Evolutionary conservation across 495 filamentous ascomycete genomes (phyloP), one percentile per base, ranked within the genome.

Genomic region (Penicillium chermesinum): DNA sequence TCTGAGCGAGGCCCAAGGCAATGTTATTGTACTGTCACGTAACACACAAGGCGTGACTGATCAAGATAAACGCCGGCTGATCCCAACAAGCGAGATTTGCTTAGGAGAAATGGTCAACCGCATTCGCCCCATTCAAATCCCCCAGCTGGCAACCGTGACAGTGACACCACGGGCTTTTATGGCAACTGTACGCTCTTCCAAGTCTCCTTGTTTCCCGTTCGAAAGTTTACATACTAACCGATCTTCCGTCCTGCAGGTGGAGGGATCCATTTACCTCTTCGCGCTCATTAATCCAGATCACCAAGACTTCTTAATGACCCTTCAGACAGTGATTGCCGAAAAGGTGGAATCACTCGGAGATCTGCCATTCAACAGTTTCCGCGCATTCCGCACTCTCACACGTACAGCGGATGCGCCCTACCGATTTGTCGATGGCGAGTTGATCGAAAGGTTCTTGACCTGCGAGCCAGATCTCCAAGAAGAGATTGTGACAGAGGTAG

Each of bases 51-150:
- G 87, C 1, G 83, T 89, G 1, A 88, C 83, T 3, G 74, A 73
- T 1, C 84, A 91, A 17, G 89, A 96, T 50, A 73, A 73, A 46
- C 76, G 76, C 19, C 73, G 82, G n/a, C 63, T 97, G 52, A 72
- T 86, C 27, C 70, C 89, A 0, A 89, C 80, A 2, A 82, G 83
- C 35, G 91, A 96, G 67, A 80, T 96, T 17, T 80, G 82, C 27
- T 62, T 99, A 17, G 90, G 93, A 1, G 91, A 97, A 62, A 86
- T 89, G 83, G 89, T 96, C 33, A 97, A 97, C 53, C 77, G 81
- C 19, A 95, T 98, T 27, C 67, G 81, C 17, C 70, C 73, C 6
- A 73, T 83, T 16, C 65, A 78, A 50, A 67, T 74, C 20, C 68
- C 73, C n/a, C 81, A 90, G 16, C 73, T 79, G 25, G 63, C 72